phyloP scores from a whole-genome alignment of 2,329 filamentous ascomycete genomes.

The Thermothelomyces thermophilus region DNA sequence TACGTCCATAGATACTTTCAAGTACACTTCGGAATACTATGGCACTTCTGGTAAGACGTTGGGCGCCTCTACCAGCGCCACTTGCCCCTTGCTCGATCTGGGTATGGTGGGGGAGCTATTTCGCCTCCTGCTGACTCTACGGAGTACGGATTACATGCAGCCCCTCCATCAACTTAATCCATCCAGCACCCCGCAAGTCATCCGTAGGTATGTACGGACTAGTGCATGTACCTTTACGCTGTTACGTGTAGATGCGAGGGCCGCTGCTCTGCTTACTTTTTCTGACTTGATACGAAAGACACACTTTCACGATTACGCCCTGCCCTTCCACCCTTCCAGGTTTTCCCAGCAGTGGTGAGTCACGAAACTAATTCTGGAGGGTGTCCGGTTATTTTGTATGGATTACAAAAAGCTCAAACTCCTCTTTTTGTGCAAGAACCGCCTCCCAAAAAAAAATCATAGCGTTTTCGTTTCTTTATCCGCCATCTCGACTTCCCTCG shows the following conservation, averaged over 20 bases:
- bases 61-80: too few species aligned
- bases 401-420: neutral
- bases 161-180: neutral
- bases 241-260: neutral
- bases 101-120: neutral
- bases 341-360: conserved; percentile 2
- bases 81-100: neutral
- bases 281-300: neutral
- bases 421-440: neutral
- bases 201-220: too few species aligned
- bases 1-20: too few species aligned
- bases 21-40: too few species aligned
- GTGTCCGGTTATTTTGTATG: neutral
- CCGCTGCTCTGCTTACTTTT: neutral
- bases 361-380: neutral
- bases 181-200: too few species aligned
- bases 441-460: neutral
- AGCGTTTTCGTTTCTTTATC: neutral
- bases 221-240: too few species aligned
- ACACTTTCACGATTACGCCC: conserved; percentile 2
- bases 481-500: neutral
- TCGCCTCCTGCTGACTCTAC: conserved; percentile 3
- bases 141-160: neutral
- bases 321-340: neutral
- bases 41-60: too few species aligned